phyloP scores from a whole-genome alignment of 2,329 filamentous ascomycete genomes.

The Ceratocystis harringtonii region DNA sequence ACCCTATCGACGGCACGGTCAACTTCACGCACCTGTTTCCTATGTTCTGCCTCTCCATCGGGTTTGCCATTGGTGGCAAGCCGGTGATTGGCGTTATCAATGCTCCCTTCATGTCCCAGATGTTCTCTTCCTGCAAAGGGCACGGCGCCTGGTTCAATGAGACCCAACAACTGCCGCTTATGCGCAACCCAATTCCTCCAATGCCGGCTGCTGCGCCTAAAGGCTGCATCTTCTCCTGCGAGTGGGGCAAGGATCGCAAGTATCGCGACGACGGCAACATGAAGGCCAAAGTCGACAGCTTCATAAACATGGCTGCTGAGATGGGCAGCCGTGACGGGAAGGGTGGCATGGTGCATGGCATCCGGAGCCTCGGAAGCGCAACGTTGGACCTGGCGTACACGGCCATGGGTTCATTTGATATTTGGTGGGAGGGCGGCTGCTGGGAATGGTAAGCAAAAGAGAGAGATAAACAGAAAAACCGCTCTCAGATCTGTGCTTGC shows the following conservation, averaged over 20 bases:
- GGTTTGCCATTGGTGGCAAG: constrained; percentile 42
- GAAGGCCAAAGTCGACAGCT: constrained; percentile 56
- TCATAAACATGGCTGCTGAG: constrained; percentile 60
- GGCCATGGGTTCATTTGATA: constrained; percentile 61
- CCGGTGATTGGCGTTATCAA: constrained; percentile 58
- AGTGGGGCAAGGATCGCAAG: constrained; percentile 65
- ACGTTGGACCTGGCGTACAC: constrained; percentile 61
- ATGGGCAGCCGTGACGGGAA: constrained; percentile 45
- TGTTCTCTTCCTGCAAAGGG: constrained; percentile 52
- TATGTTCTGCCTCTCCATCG: constrained; percentile 70
- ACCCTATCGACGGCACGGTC: constrained; percentile 65
- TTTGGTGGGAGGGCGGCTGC: constrained; percentile 72
- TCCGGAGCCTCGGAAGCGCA: constrained; percentile 57
- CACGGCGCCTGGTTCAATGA: constrained; percentile 56
- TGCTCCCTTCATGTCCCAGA: constrained; percentile 53
- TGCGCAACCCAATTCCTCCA: constrained; percentile 46
- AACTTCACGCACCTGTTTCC: constrained; percentile 71
- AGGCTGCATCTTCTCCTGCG: constrained; percentile 57
- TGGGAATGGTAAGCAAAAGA: constrained; percentile 52
- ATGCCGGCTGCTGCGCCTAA: constrained; percentile 49
- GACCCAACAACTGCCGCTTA: constrained; percentile 45
- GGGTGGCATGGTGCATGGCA: constrained; percentile 66
- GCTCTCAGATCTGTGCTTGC: neutral
- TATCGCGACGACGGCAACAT: constrained; percentile 53
- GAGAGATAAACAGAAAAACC: neutral